Evolutionary conservation across 805 yeast genomes (phyloP), one percentile per base, ranked within the genome.

Genomic region (Helenozyma rhizophorensis): DNA sequence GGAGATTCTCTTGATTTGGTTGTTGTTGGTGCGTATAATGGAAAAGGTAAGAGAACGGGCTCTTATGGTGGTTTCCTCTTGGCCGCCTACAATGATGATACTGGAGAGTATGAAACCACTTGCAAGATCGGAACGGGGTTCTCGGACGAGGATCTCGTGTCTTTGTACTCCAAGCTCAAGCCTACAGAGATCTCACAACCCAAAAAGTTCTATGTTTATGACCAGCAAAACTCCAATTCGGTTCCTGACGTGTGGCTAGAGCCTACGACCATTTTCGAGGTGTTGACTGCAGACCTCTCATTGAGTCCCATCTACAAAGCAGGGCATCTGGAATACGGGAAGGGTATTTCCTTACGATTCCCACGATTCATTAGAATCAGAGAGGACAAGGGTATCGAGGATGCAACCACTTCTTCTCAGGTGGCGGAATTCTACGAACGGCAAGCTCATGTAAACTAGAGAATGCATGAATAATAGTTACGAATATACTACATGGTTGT

Each of bases 71-170:
- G 97, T 2, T 93, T 89, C 51, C 58, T 93, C 24, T 66, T 93
- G 31, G 97, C 95, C 0, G 82, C 94, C 19, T 90, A 87, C 53
- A 93, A 93, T 51, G 79, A 78, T 35, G 96, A 90, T 37, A 75
- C 87, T 0, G 97, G 94, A 14, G 97, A 89, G 50, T 87, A 75
- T 54, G 97, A 93, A 58, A 84, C 97, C 0, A 82, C 95, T 25
- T 93, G 98, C 64, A 93, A 93, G 56, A 89, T 94, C 34, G 98
- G 98, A 29, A 93, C 98, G 1, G 98, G 98, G 0, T 93, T 93
- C 53, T 76, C 88, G 25, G 98, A 93, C 45, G 97, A 82, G 43
- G 73, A 79, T 50, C 68, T 93, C 36, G 76, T 76, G 22, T 60
- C 60, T 17, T 56, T 93, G 21, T 68, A 80, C 48, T 73, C 70